Evolutionary conservation across 805 yeast genomes (phyloP), one percentile per base, ranked within the genome.

Genomic region (Clavispora fructus): DNA sequence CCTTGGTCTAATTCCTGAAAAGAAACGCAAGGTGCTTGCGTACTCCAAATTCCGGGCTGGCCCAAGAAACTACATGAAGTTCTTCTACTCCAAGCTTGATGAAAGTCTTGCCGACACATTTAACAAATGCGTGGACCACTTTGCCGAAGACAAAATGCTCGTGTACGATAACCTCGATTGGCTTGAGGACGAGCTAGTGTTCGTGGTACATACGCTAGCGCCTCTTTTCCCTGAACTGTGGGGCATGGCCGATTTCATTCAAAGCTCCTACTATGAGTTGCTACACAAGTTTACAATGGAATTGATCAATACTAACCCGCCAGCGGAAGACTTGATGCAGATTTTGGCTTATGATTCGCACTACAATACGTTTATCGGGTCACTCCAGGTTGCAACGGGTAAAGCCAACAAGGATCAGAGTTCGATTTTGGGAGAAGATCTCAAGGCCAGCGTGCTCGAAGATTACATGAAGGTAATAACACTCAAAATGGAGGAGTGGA

Each of bases 401-500:
- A 76, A 46, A 67, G 68, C 2, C 5, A 70, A 72, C 32, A 78
- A 79, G 50, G 71, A 68, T 17, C 60, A 73, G 39, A 68, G 76
- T 51, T 71, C 94, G 50, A 66, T 83, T 56, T 69, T 85, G 62
- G 82, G 90, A 6, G 90, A 83, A 35, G 84, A 82, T 28, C 80
- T 83, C 52, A 89, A 87, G 63, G 83, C 83, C 45, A 73, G 74
- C 31, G 75, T 94, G 10, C 74, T 91, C 56, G 83, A 80, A 45
- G 97, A 92, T 59, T 91, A 89, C 61, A 68, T 88, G 63, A 73
- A 77, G 49, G 77, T 90, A 52, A 80, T 89, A 44, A 78, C 84
- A 3, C 66, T 66, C 19, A 89, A 89, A 63, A 84, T 92, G 74
- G 77, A 76, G 13, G 95, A 89, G 66, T 94, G 98, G 98, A 80